Percentiles rank a stretch among this genome's conserved stretches.
Evolutionary conservation across 2,329 filamentous ascomycete genomes (phyloP).

Genomic region (Cladosporium sp.): DNA sequence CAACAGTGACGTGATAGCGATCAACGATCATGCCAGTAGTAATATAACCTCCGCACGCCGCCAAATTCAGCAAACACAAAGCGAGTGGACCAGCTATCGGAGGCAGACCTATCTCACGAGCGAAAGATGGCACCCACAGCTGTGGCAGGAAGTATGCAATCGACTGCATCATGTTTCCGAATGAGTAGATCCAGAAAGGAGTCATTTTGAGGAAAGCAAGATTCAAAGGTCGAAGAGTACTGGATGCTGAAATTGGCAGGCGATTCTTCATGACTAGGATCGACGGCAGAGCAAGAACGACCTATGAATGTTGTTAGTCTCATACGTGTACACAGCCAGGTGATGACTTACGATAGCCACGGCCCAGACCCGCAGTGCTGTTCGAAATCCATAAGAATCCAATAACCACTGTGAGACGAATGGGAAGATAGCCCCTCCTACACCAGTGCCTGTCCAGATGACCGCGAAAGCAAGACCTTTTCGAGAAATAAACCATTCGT

Average conservation of each 20-base stretch:
- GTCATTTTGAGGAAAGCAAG: constrained; percentile 33
- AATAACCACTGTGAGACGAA: constrained; percentile 41
- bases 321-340: no score
- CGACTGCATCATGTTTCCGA: constrained; percentile 38
- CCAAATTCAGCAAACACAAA: constrained; percentile 38
- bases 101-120: constrained; percentile 34
- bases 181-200: constrained; percentile 42
- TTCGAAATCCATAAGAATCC: constrained; percentile 40
- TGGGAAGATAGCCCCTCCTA: constrained; percentile 44
- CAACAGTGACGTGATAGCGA: constrained; percentile 36
- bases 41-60: constrained; percentile 35
- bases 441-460: constrained; percentile 42
- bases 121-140: constrained; percentile 41
- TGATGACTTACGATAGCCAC: constrained; percentile 28
- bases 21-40: constrained; percentile 38
- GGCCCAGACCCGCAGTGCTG: constrained; percentile 42
- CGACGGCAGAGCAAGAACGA: constrained; percentile 16
- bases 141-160: constrained; percentile 43
- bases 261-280: constrained; percentile 17
- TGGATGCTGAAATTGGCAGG: constrained; percentile 16
- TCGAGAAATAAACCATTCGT: constrained; percentile 52
- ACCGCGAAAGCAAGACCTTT: constrained; percentile 51
- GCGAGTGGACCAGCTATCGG: constrained; percentile 34
- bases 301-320: not conserved
- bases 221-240: constrained; percentile 27